Conservation (phyloP, 306 rosid species). For the Mucuna pruriens region DNA sequence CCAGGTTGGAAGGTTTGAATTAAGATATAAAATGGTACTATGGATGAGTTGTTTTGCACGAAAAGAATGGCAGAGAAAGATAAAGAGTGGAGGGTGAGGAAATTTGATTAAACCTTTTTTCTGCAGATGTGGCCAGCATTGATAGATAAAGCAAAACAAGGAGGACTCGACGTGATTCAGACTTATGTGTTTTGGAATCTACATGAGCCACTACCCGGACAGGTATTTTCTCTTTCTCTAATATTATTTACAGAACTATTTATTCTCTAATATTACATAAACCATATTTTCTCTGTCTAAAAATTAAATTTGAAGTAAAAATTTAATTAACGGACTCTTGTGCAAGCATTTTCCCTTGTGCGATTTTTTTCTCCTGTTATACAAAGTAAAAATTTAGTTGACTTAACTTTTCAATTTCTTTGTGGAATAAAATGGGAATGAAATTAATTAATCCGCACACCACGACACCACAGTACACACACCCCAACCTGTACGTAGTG, state of each 20-base stretch:
- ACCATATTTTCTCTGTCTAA: no score
- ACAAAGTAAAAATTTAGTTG: no score
- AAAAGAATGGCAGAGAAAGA: background rate
- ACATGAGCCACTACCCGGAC: constrained; percentile 72
- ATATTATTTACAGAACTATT: no score
- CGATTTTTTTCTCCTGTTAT: no score
- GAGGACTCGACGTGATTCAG: constrained; percentile 78
- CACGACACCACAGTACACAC: no score
- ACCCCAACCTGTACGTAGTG: background rate
- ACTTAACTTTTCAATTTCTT: background rate
- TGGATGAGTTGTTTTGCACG: background rate
- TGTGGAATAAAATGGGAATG: background rate
- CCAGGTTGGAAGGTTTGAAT: background rate
- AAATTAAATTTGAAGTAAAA: no score
- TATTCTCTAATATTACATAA: no score
- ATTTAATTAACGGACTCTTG: no score
- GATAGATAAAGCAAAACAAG: constrained; percentile 78
- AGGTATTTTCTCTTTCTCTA: constrained; percentile 13
- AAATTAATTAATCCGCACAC: background rate
- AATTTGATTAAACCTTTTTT: background rate
- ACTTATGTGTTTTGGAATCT: constrained; percentile 87
- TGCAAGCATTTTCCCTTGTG: no score
- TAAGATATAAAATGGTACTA: background rate
- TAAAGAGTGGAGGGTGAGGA: background rate
- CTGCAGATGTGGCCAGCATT: constrained; percentile 76